Conservation (phyloP, 2,329 filamentous ascomycete genomes). For the Drechslerella stenobrocha region DNA sequence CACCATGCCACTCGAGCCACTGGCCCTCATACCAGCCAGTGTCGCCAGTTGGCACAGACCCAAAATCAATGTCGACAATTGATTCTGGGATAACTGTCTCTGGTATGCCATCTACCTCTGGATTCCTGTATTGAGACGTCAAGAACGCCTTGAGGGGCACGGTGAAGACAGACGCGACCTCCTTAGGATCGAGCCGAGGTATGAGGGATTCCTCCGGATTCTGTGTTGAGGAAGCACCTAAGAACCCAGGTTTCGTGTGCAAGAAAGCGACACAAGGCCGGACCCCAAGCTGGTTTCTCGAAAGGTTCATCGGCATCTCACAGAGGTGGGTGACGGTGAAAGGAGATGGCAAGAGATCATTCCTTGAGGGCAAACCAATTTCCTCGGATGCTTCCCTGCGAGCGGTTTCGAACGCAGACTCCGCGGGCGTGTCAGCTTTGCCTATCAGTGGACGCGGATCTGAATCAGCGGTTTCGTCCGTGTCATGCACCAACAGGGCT, state of each 20-base stretch:
- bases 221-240: constrained; percentile 28
- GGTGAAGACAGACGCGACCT: constrained; percentile 92
- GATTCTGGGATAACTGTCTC: constrained; percentile 53
- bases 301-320: constrained; percentile 74
- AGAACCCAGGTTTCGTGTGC: constrained; percentile 53
- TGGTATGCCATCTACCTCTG: constrained; percentile 51
- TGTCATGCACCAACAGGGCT: background rate
- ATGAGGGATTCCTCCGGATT: constrained; percentile 69
- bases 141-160: constrained; percentile 86
- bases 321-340: constrained; percentile 88
- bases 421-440: constrained; percentile 62
- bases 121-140: constrained; percentile 62
- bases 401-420: constrained; percentile 74
- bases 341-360: constrained; percentile 69
- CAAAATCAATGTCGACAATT: constrained; percentile 55
- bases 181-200: constrained; percentile 79
- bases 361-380: constrained; percentile 79
- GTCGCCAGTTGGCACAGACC: constrained; percentile 55
- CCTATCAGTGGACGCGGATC: constrained; percentile 54
- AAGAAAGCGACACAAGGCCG: constrained; percentile 78
- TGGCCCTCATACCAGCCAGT: constrained; percentile 78
- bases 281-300: constrained; percentile 72
- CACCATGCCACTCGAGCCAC: constrained; percentile 79
- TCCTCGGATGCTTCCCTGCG: constrained; percentile 90
- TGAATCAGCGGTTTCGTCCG: no score